Conservation (phyloP, 1,139 yeast species). For the Suhomyces atakaporum region DNA sequence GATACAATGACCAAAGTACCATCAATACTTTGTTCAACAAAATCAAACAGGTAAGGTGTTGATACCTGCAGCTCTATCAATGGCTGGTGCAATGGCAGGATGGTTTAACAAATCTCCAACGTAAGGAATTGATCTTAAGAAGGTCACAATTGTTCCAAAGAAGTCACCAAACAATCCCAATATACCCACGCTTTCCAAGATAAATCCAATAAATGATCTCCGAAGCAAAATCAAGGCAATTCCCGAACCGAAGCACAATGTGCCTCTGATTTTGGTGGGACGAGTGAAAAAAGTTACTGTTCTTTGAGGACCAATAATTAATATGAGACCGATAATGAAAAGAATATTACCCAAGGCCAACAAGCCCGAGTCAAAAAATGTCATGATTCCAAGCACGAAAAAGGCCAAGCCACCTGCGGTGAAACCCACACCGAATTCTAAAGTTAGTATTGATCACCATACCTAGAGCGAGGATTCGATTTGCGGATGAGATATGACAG, state of each 20-base stretch:
- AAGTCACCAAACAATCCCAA: constrained; percentile 89
- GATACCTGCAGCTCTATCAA: constrained; percentile 49
- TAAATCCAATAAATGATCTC: constrained; percentile 81
- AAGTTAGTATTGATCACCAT: no score
- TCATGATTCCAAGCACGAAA: constrained; percentile 77
- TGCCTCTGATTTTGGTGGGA: constrained; percentile 84
- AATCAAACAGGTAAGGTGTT: constrained; percentile 44
- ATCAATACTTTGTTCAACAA: neutral
- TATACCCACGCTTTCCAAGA: constrained; percentile 84
- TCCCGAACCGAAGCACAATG: constrained; percentile 76
- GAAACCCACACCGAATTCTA: constrained; percentile 92
- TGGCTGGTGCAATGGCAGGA: constrained; percentile 79
- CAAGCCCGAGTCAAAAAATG: constrained; percentile 87
- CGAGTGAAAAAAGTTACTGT: constrained; percentile 83
- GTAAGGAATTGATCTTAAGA: constrained; percentile 82
- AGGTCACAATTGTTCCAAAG: constrained; percentile 86
- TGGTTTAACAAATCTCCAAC: constrained; percentile 84
- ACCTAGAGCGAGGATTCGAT: no score
- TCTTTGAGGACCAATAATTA: constrained; percentile 87
- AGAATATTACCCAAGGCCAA: constrained; percentile 86
- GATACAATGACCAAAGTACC: constrained; percentile 4
- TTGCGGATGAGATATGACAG: no score
- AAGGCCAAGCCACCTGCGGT: constrained; percentile 84
- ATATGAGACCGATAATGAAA: constrained; percentile 76
- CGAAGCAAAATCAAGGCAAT: constrained; percentile 72